Evolutionary conservation across 768 basidiomycete species (phyloP), one percentile per base, ranked within the genome.

Genomic region (Boletellus emodensis): DNA sequence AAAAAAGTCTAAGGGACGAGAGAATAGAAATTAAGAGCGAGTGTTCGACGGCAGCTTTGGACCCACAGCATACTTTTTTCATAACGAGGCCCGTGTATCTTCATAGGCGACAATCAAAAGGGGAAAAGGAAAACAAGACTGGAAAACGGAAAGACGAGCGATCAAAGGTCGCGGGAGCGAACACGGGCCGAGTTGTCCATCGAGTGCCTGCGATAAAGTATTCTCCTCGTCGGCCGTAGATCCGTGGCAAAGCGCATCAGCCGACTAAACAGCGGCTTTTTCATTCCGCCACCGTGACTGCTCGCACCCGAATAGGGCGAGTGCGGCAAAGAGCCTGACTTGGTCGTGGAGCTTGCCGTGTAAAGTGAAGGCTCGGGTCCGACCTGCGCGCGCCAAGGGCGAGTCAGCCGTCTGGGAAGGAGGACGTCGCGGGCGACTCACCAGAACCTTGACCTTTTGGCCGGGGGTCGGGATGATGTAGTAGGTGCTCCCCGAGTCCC

Each of bases 401-500:
- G 24, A 26, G 24, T 26, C 2, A 7, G 24, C 24, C 4, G 24
- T 26, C 24, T 7, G 24, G 24, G 6, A 30, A 28, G 4, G 30
- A 35, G 30, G 45, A 45, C 50, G 37, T 46, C 44, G 60, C 22
- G 22, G 32, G 17, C 5, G 12, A 77, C 87, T 75, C 69, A 87
- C 87, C 59, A 88, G 75, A 54, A 86, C 76, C 63, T 83, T 85
- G 49, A 87, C 78, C 59, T 87, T 89, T 62, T 86, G 84, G n/a
- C 84, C 83, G 11, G 79, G 78, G 11, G 78, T 74, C 4, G 85
- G 85, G 36, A 86, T 75, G 55, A 87, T 79, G 62, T 87, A 88
- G 71, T 87, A 89, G 3, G 86, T 88, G 62, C 84, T 80, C 18
- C 79, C 83, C 5, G 84, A 84, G 34, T 77, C 77, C 13, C 75